phyloP scores from a whole-genome alignment of 1,284 basidiomycete species.

The Flammula alnicola region DNA sequence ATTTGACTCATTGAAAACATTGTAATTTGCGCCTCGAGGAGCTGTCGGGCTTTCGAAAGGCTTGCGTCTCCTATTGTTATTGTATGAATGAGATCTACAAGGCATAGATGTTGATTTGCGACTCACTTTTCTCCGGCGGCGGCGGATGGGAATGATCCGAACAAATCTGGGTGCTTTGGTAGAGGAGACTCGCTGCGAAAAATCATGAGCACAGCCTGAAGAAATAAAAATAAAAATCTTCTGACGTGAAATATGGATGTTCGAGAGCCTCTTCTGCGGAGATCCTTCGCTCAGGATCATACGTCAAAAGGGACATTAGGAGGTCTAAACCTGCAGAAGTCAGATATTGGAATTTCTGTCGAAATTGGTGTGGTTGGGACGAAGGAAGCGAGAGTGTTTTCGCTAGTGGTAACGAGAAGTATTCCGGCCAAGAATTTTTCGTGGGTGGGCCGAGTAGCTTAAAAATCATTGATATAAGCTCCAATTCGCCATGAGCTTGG shows the following conservation, averaged over 20 bases:
- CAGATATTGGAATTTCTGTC: conserved; percentile 81
- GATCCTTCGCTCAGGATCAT: conserved; percentile 87
- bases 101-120: background rate
- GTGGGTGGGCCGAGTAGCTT: conserved; percentile 91
- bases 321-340: conserved; percentile 87
- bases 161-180: conserved; percentile 97
- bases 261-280: conserved; percentile 86
- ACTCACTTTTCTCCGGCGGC: conserved; percentile 96
- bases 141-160: conserved; percentile 93
- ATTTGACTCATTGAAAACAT: conserved; percentile 47
- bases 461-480: conserved; percentile 93
- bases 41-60: conserved; percentile 80
- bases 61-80: conserved; percentile 63
- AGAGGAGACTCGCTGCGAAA: conserved; percentile 81
- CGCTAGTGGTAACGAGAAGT: conserved; percentile 75
- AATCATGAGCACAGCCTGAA: background rate
- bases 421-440: conserved; percentile 86
- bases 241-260: conserved; percentile 92
- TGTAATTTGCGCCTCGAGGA: conserved; percentile 70
- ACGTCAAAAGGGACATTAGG: conserved; percentile 81
- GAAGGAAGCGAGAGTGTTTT: conserved; percentile 81
- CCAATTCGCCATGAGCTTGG: conserved; percentile 94
- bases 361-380: conserved; percentile 73
- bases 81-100: conserved; percentile 11
- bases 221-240: conserved; percentile 8